Evolutionary conservation across 345 rosid genomes (phyloP).

Genomic region (Limnanthes douglasii): DNA sequence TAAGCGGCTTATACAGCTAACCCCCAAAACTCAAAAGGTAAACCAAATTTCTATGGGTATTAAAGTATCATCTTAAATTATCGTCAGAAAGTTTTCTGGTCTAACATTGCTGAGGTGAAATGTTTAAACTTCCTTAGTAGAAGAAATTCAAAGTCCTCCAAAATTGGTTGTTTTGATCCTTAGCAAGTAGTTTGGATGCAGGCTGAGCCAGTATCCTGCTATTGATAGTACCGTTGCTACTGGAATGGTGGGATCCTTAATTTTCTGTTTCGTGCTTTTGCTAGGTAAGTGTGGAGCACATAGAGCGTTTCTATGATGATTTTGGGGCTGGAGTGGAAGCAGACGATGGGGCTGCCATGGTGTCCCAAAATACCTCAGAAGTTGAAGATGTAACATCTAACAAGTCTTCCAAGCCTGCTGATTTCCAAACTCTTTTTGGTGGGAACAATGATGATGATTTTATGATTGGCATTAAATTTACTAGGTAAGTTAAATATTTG

Average conservation of each 20-base stretch:
- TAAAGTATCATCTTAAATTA: too few species aligned
- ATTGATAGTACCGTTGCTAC: conserved; percentile 5
- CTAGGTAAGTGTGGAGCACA: conserved; percentile 72
- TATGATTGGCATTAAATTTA: conserved; percentile 82
- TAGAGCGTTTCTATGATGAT: conserved; percentile 55
- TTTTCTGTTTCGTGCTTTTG: conserved; percentile 6
- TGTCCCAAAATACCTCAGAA: conserved; percentile 8
- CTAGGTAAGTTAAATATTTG: conserved; percentile 61
- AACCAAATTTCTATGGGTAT: too few species aligned
- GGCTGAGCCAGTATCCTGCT: conserved; percentile 2
- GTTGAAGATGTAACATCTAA: conserved; percentile 13
- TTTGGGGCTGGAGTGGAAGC: conserved; percentile 59
- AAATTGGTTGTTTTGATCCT: conserved; percentile 3
- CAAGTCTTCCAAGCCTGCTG: conserved; percentile 72
- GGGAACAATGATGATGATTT: conserved; percentile 63
- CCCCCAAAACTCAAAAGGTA: conserved; percentile 69
- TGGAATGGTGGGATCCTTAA: conserved; percentile 4
- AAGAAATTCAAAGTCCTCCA: too few species aligned
- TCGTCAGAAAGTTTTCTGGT: too few species aligned
- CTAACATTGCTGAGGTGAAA: too few species aligned
- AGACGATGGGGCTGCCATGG: conserved; percentile 16
- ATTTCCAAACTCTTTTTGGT: conserved; percentile 69
- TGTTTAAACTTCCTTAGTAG: too few species aligned
- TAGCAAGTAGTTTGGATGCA: background rate
- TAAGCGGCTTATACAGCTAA: conserved; percentile 62